Percentiles rank a stretch among this genome's conserved stretches.
Evolutionary conservation across 1,139 yeast species (phyloP).

Genomic region (Lizanozyma gosingica): DNA sequence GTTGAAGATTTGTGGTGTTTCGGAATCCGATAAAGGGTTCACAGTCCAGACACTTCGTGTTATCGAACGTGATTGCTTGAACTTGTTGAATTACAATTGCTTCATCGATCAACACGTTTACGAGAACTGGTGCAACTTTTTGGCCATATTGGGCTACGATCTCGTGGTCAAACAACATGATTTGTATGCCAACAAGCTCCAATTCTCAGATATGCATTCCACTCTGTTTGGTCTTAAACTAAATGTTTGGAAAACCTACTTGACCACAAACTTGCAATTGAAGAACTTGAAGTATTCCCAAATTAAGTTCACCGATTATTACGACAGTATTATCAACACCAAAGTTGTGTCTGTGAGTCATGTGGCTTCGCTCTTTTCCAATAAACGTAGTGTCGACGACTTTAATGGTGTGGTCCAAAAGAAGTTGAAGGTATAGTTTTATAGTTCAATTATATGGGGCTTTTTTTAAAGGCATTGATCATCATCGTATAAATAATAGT

Average conservation of each 20-base stretch:
- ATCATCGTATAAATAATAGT: too few relatives aligned
- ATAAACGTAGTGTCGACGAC: background rate
- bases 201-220: background rate
- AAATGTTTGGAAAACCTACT: background rate
- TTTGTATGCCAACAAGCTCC: background rate
- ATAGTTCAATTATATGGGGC: too few relatives aligned
- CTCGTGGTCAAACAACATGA: constrained; percentile 9
- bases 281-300: background rate
- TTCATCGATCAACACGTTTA: constrained; percentile 42
- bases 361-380: background rate
- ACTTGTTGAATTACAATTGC: constrained; percentile 45
- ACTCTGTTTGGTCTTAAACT: background rate
- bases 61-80: constrained; percentile 49
- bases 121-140: constrained; percentile 46
- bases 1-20: constrained; percentile 64
- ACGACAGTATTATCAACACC: background rate
- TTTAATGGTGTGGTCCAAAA: background rate
- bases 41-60: constrained; percentile 33
- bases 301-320: background rate
- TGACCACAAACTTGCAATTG: background rate
- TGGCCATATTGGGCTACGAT: constrained; percentile 37
- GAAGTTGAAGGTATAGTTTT: background rate
- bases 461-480: too few relatives aligned
- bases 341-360: background rate
- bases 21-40: constrained; percentile 12